Percentiles rank a stretch among this genome's conserved stretches.
Conservation (phyloP, 441 rosid genomes). For the Adansonia rubrostipa region DNA sequence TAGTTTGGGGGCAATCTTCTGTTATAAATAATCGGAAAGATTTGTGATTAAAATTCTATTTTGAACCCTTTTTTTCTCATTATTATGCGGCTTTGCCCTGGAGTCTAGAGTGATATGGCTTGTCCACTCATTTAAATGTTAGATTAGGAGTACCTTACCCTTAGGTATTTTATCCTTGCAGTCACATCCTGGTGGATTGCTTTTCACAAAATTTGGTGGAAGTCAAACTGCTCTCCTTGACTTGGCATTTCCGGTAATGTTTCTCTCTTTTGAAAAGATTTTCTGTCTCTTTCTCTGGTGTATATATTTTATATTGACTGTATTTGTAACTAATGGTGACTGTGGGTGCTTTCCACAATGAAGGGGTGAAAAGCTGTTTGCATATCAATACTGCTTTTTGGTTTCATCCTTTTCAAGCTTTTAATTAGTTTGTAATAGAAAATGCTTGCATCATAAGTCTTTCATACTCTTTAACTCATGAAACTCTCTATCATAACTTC, state of each 20-base stretch:
- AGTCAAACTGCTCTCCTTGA: conserved; percentile 87
- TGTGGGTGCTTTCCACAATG: conserved; percentile 1
- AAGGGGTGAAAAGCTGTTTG: conserved; percentile 9
- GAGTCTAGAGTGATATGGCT: conserved; percentile 22
- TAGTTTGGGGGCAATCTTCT: conserved; percentile 6
- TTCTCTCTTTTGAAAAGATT: conserved; percentile 16
- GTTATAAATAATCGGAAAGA: conserved; percentile 7
- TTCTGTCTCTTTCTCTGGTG: not conserved
- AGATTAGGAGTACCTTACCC: conserved; percentile 15
- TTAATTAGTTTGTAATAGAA: conserved; percentile 10
- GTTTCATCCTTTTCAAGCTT: conserved; percentile 7
- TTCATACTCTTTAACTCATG: not conserved
- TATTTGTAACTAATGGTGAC: not conserved
- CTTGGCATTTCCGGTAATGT: conserved; percentile 79
- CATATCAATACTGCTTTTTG: not conserved
- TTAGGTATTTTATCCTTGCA: conserved; percentile 44
- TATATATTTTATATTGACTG: conserved; percentile 8
- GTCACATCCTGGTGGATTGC: conserved; percentile 87
- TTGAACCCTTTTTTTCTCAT: not conserved
- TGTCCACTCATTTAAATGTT: conserved; percentile 2
- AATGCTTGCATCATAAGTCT: conserved; percentile 1
- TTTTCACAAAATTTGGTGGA: conserved; percentile 84
- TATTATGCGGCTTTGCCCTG: conserved; percentile 14
- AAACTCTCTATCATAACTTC: not conserved
- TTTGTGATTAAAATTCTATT: not conserved